Evolutionary conservation across 139 green algal genomes (phyloP), one percentile per base, ranked within the genome.

Genomic region (Chlorella sp.): DNA sequence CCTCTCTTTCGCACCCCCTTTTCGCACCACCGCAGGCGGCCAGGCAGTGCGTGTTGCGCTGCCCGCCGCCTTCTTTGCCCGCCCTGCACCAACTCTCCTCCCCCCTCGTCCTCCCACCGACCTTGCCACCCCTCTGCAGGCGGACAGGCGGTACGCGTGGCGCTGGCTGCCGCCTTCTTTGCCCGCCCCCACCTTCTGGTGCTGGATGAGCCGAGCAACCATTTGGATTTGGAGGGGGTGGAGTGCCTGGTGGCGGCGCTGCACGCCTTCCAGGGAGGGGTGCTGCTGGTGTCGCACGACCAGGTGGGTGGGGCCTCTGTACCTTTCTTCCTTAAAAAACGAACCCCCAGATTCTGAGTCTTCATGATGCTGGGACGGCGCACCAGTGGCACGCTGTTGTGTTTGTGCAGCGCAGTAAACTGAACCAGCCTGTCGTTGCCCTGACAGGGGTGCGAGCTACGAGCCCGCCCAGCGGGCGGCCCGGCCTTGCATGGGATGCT

Each of bases 181-280:
- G 94, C 88, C 28, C 96, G 97, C 86, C 97, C 97, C 14, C 95
- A 98, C 91, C 94, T 98, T 81, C 92, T 99, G 89, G 92, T 99
- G 73, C 92, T 99, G 81, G 97, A 99, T 42, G 96, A 97, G 92
- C 96, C 96, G 3, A 94, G 90, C 86, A 99, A 99, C 93, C 97
- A 98, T 86, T 85, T 99, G 66, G 97, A 99, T 92, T 96, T 98
- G 57, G 96, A 99, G 64, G 94, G 96, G 9, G 94, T 98, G 76
- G 95, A 98, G 79, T 96, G 96, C 88, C 82, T 91, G 79, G 81
- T 34, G 48, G 79, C 96, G 90, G 96, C 95, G 5, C 93, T 98
- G 61, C 93, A 93, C 32, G 88, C 91, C 14, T 98, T 95, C 91
- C 94, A 95, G 84, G 96, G 89, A 24, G 96, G 93, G 7, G 95